Evolutionary conservation across 805 yeast species (phyloP).

Genomic region (Candida nitratophila): DNA sequence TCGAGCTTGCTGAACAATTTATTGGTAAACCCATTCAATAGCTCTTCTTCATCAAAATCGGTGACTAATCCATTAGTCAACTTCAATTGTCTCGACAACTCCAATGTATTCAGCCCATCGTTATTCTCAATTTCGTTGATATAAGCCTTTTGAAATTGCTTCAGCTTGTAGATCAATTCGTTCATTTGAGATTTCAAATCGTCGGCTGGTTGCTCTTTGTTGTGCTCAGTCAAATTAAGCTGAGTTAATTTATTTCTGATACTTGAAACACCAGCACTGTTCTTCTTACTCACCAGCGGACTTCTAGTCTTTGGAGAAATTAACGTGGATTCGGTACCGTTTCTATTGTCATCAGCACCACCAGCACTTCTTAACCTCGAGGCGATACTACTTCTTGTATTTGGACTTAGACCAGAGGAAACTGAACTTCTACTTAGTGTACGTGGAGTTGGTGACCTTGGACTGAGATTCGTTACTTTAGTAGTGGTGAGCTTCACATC

Average conservation of each 20-base stretch:
- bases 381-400: slow-evolving; percentile 6
- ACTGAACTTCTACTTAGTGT: slow-evolving; percentile 4
- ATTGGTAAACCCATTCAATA: background rate
- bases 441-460: slow-evolving; percentile 7
- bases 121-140: background rate
- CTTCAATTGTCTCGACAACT: background rate
- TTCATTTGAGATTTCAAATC: background rate
- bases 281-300: background rate
- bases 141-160: background rate
- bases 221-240: background rate
- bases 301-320: background rate
- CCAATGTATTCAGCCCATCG: background rate
- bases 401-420: slow-evolving; percentile 1
- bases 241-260: background rate
- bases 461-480: background rate
- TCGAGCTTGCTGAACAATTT: background rate
- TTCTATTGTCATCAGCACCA: slow-evolving; percentile 4
- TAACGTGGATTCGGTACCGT: background rate
- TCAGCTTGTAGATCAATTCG: background rate
- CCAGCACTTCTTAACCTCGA: slow-evolving; percentile 9
- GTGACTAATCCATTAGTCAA: background rate
- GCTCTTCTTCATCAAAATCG: background rate
- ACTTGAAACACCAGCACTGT: background rate
- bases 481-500: background rate
- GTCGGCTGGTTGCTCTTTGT: background rate